Evolutionary conservation across 352 stramenopile genomes (phyloP), one percentile per base, ranked within the genome.

Genomic region (Globisporangium megalacanthum): DNA sequence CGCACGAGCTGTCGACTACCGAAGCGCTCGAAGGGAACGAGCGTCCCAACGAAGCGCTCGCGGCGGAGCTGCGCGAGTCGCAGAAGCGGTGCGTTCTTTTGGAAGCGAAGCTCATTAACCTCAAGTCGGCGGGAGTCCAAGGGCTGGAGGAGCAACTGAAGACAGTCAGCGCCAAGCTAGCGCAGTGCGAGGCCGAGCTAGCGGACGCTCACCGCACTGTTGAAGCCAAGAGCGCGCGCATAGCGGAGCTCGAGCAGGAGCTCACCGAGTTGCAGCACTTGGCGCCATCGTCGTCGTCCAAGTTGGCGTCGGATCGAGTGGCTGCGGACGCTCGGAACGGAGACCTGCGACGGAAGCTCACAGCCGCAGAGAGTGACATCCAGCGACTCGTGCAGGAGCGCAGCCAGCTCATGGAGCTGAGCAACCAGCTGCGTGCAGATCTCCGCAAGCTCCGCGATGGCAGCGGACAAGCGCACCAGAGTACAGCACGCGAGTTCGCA

Each of bases 351-450:
- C 50, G 62, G 3, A 77, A 79, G 50, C 48, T 92, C 15, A 50
- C 51, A 29, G 61, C 66, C 33, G 74, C 83, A 6, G 72, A 86
- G 46, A 54, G 14, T 6, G 80, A 92, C 53, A 75, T 92, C 35
- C 73, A 86, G n/a, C 66, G 79, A 6, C 63, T 92, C 0, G 75
- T 85, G 6, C 64, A 73, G 39, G 80, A 91, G 49, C 72, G 83
- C 9, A 84, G 69, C 8, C 72, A 89, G 49, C 70, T 92, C 9
- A 92, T 92, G 83, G 80, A 92, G 48, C 60, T 89, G 19, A 92
- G 83, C 56, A 92, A 91, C 61, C 79, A 89, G 36, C 66, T 92
- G 41, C 80, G 69, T 31, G 67, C 77, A 14, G 80, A 91, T 49
- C 58, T 89, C 20, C 68, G 80, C 5, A 75, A 73, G 35, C 66